A percentile compares a stretch with the other conserved stretches of the same genome.
Conservation (phyloP, 306 rosid genomes). For the Gynostemma pentaphyllum region DNA sequence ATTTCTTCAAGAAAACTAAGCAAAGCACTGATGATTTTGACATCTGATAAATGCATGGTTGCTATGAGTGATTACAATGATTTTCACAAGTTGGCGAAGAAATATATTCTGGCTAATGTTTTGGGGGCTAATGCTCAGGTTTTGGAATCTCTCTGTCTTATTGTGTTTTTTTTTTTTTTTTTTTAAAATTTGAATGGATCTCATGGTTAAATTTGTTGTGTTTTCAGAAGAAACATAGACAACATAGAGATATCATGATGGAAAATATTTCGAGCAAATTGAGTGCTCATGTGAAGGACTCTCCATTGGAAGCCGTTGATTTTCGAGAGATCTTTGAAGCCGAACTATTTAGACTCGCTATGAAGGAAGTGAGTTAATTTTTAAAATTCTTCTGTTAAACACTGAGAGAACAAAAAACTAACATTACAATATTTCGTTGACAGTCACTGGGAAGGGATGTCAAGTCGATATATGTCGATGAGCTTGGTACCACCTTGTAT, state of each 20-base stretch:
- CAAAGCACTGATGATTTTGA: constrained; percentile 50
- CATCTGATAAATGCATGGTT: constrained; percentile 73
- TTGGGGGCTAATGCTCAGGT: constrained; percentile 84
- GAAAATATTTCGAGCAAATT: constrained; percentile 37
- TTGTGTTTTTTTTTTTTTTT: not conserved
- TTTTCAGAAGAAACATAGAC: constrained; percentile 60
- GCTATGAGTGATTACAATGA: constrained; percentile 83
- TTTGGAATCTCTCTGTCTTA: not conserved
- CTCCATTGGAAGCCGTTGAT: constrained; percentile 36
- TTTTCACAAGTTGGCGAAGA: constrained; percentile 66
- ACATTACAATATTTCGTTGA: constrained; percentile 1
- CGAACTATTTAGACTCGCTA: constrained; percentile 60
- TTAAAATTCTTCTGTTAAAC: not conserved
- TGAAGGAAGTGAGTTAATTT: constrained; percentile 56
- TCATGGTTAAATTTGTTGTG: not conserved
- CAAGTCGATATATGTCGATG: constrained; percentile 58
- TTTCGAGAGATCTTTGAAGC: constrained; percentile 51
- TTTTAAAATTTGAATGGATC: not conserved
- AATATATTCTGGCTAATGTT: constrained; percentile 48
- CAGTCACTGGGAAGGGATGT: constrained; percentile 62
- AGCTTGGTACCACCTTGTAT: constrained; percentile 32
- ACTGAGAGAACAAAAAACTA: not conserved
- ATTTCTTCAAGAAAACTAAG: constrained; percentile 74
- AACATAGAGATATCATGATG: constrained; percentile 48
- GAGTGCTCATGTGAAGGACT: constrained; percentile 29